These are phyloP conservation scores for Aspergillus viridinutans DNA, from an alignment of 2,329 filamentous ascomycete species.

Conservation along the genomic window DNA sequence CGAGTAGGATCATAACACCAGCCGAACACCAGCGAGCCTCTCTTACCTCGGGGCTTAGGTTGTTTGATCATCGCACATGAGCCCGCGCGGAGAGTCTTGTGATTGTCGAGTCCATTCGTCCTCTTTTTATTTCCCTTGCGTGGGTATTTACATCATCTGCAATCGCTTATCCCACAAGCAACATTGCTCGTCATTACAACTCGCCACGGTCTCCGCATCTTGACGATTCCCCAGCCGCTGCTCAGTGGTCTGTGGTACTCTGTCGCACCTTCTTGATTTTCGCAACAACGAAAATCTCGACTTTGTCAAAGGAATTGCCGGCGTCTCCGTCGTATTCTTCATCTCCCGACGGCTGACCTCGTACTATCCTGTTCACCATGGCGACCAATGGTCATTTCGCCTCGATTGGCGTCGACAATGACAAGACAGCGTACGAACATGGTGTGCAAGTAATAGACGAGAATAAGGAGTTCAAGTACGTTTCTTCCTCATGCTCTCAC, in stretches of 20 bases:
- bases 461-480: slow-evolving; percentile 95
- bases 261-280: background rate
- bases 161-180: background rate
- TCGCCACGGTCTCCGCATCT: slow-evolving; percentile 10
- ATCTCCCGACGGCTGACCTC: background rate
- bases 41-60: slow-evolving; percentile 7
- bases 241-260: background rate
- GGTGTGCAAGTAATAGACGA: slow-evolving; percentile 96
- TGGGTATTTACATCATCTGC: slow-evolving; percentile 7
- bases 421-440: slow-evolving; percentile 64
- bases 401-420: slow-evolving; percentile 35
- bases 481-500: background rate
- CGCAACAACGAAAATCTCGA: background rate
- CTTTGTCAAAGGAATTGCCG: background rate
- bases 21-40: slow-evolving; percentile 9
- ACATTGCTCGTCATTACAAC: slow-evolving; percentile 2
- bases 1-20: background rate
- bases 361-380: slow-evolving; percentile 26
- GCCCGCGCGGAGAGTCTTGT: slow-evolving; percentile 7
- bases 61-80: slow-evolving; percentile 1
- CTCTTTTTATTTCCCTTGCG: background rate
- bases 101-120: slow-evolving; percentile 4
- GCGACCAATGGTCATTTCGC: slow-evolving; percentile 46
- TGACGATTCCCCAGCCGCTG: slow-evolving; percentile 11
- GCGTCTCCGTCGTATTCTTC: background rate